phyloP scores from a whole-genome alignment of 169 alveolate species.

The Plasmodium gallinaceum region DNA sequence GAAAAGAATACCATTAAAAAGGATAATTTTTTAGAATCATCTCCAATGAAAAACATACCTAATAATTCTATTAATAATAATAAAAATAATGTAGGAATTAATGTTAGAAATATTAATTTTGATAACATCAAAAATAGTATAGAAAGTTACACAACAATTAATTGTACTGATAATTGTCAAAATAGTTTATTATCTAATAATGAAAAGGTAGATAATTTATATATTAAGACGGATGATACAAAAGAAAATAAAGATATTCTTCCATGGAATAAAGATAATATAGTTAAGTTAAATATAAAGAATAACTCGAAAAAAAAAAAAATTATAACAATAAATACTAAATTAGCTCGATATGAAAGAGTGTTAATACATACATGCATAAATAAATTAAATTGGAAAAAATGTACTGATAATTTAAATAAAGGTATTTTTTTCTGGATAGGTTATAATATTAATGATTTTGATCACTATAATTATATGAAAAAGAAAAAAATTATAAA shows the following conservation, averaged over 20 bases:
- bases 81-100: background rate
- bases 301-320: conserved; percentile 8
- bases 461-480: conserved; percentile 78
- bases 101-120: too few relatives aligned
- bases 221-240: background rate
- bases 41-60: too few relatives aligned
- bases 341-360: conserved; percentile 76
- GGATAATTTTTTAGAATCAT: too few relatives aligned
- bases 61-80: too few relatives aligned
- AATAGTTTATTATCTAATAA: background rate
- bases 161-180: background rate
- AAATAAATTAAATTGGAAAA: conserved; percentile 71
- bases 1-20: too few relatives aligned
- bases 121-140: background rate
- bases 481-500: conserved; percentile 75
- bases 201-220: background rate
- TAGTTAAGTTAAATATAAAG: conserved; percentile 34
- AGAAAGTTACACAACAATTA: background rate
- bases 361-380: conserved; percentile 72
- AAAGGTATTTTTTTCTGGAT: conserved; percentile 72
- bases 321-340: conserved; percentile 57
- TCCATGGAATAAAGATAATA: conserved; percentile 69
- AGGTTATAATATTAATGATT: conserved; percentile 74
- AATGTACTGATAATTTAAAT: conserved; percentile 51
- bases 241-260: background rate